Base-by-base conservation (phyloP, 805 yeast genomes). In the Candida germanica region DNA sequence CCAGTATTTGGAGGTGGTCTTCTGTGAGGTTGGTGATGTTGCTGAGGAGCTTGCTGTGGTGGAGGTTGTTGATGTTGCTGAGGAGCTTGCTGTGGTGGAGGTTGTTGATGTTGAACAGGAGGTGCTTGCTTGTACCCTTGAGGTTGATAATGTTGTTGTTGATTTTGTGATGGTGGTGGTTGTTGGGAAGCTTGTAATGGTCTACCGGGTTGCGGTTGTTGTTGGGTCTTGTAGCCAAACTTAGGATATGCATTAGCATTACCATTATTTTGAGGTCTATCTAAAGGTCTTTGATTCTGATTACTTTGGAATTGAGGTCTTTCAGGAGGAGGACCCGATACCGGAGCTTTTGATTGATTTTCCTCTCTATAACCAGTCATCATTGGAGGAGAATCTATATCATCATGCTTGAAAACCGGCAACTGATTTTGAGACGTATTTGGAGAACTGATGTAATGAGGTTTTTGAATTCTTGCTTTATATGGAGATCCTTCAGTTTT, bases 361-460 rank as follows among this genome's bases (percentile, higher is more conserved):
- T 42, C 35, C 5, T 33, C 38, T 29, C 40, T 38, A 18, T 36
- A 44, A 6, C 48, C 46, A 27, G 38, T 29, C 31, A 44, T 8
- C n/a, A 29, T 34, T 6, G 31, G 31, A 12, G 21, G 26, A 10
- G 21, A 18, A n/a, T 28, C 38, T 9, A 22, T 23, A 19, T 33
- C 36, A 19, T 38, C 44, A 20, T 34, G 33, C 12, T 33, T 27
- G 22, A 33, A 39, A 3, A 36, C 26, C 8, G 50, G 47, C 3
- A 42, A 34, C 17, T 53, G 55, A 32, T 58, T 58, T 35, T 58
- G 66, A 2, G 58, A 46, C 22, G 48, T 40, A 44, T 53, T 56
- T 9, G 66, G 69, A 7, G 64, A 54, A 15, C 54, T 43, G 14
- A 64, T 63, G 29, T 51, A 58, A 32, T 55, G 51, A 13, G 67